Base-by-base conservation (phyloP, 225 moss, liverwort and hornwort species). In the Pleurozium schreberi region DNA sequence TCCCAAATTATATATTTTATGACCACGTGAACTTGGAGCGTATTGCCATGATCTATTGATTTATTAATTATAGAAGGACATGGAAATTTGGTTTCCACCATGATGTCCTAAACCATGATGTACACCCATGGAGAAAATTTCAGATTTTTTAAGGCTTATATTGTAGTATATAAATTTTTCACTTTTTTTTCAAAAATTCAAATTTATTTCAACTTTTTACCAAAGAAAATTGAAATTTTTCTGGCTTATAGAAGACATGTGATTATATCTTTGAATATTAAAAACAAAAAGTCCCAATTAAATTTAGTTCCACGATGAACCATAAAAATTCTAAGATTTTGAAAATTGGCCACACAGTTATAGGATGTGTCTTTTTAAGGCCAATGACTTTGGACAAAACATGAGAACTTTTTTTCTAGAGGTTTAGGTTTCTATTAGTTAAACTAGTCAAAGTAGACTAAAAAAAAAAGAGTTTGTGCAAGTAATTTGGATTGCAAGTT, bases 301-400 rank as follows among this genome's bases (percentile, higher is more conserved):
- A 20, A 50, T 75, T 33, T 49, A 20, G 20, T 33, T 5, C 33
- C 7, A 20, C 33, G 47, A 49, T 12, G 4, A 49, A 49, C 49
- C 11, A 74, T 31, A 74, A 0, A 74, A 10, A 47, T 31, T 74
- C 11, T 31, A 75, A 1, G 31, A 47, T 49, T 49, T 47, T 49
- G 4, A 33, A 33, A 4, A 31, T 49, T 2, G 1, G 1, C 7
- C 0, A 49, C 0, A 19, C 0, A 0, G 0, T 49, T 2, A 7
- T 6, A 31, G n/a, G n/a, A 0, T 18, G 1, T 31, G 0, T 19
- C 18, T 3, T 47, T 47, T 31, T 0, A 47, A 4, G 11, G 7
- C 21, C 34, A 75, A 21, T 50, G 21, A 12, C 8, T 50, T 0
- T 33, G 1, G 5, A 49, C 0, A 0, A 49, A 49, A 20, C 0